phyloP scores from a whole-genome alignment of 2,329 filamentous ascomycete species.

The Leptodontidium sp. region DNA sequence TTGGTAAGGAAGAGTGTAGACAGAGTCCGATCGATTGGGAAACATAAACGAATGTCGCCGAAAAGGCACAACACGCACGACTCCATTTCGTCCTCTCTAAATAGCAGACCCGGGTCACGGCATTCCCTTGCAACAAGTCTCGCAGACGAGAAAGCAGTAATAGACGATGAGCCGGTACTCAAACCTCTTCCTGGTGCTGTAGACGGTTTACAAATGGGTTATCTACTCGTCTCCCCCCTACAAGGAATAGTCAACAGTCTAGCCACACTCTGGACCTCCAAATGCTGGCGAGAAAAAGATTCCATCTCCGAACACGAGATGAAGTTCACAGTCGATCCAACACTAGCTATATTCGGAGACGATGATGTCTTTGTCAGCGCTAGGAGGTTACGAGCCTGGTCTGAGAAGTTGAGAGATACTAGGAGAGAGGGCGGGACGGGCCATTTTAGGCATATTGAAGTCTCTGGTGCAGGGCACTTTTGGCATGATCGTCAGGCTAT shows the following conservation, averaged over 20 bases:
- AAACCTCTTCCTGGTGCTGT: slow-evolving; percentile 33
- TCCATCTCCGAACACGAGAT: slow-evolving; percentile 51
- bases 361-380: slow-evolving; percentile 76
- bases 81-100: slow-evolving; percentile 36
- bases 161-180: slow-evolving; percentile 1
- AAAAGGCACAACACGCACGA: slow-evolving; percentile 42
- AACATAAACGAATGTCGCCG: slow-evolving; percentile 40
- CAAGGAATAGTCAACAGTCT: slow-evolving; percentile 67
- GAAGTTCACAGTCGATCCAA: slow-evolving; percentile 65
- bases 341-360: slow-evolving; percentile 78
- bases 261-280: slow-evolving; percentile 58
- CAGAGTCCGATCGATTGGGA: slow-evolving; percentile 46
- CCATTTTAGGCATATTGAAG: slow-evolving; percentile 52
- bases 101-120: slow-evolving; percentile 40
- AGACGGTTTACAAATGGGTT: slow-evolving; percentile 54
- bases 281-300: slow-evolving; percentile 39
- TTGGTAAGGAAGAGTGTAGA: slow-evolving; percentile 52
- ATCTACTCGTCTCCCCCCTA: slow-evolving; percentile 74
- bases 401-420: slow-evolving; percentile 54
- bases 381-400: slow-evolving; percentile 73
- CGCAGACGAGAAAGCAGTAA: slow-evolving; percentile 23
- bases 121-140: slow-evolving; percentile 20
- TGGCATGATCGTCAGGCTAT: slow-evolving; percentile 50
- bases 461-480: slow-evolving; percentile 61
- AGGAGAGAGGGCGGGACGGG: slow-evolving; percentile 24